These are phyloP conservation scores for Clavispora fructus DNA, from an alignment of 805 yeast species.

Conservation along the genomic window DNA sequence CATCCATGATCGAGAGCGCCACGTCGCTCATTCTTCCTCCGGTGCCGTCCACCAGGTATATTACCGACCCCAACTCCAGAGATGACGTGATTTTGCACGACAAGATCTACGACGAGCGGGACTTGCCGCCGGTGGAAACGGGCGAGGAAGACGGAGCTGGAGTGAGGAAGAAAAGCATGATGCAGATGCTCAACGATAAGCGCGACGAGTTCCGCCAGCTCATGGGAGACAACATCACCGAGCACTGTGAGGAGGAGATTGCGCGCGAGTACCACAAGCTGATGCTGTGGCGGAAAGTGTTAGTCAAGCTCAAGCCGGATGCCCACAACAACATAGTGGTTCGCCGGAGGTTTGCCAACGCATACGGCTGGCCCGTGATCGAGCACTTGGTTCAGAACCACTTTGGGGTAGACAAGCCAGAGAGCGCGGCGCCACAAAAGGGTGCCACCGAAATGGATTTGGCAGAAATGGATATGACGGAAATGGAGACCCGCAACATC, in stretches of 20 bases:
- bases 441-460: too few species aligned
- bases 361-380: conserved; percentile 94
- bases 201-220: conserved; percentile 14
- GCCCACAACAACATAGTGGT: conserved; percentile 94
- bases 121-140: conserved; percentile 29
- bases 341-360: conserved; percentile 82
- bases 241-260: conserved; percentile 63
- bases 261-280: conserved; percentile 85
- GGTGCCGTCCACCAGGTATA: conserved; percentile 60
- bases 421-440: conserved; percentile 4
- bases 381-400: conserved; percentile 72
- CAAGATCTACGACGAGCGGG: conserved; percentile 59
- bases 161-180: conserved; percentile 10
- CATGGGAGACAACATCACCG: conserved; percentile 22
- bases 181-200: conserved; percentile 10
- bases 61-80: conserved; percentile 62
- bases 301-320: conserved; percentile 82
- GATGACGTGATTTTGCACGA: conserved; percentile 76
- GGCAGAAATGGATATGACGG: not conserved
- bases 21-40: conserved; percentile 76
- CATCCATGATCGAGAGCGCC: conserved; percentile 77
- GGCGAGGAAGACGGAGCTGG: not conserved
- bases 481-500: not conserved
- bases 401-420: conserved; percentile 30
- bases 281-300: conserved; percentile 86